phyloP scores from a whole-genome alignment of 2,329 filamentous ascomycete genomes.

The Aspergillus viridinutans region DNA sequence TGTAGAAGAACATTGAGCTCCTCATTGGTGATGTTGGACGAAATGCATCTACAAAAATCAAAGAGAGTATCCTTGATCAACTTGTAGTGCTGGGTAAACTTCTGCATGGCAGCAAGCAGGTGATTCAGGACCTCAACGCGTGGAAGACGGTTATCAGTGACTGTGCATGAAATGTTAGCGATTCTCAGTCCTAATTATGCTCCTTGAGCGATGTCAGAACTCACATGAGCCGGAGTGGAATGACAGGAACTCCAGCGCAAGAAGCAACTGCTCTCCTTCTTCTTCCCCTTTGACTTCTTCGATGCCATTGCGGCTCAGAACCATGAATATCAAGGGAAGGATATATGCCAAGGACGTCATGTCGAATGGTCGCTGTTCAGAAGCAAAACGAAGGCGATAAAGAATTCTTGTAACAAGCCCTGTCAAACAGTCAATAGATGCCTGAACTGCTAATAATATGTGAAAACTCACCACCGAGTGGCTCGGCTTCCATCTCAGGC shows the following conservation, averaged over 20 bases:
- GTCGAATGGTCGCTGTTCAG: conserved; percentile 93
- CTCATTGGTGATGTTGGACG: conserved; percentile 67
- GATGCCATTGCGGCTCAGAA: conserved; percentile 76
- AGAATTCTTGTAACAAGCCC: conserved; percentile 78
- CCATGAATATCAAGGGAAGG: conserved; percentile 72
- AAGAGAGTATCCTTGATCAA: conserved; percentile 87
- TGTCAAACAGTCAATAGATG: conserved; percentile 13
- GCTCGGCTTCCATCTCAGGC: conserved; percentile 68
- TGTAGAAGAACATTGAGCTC: conserved; percentile 75
- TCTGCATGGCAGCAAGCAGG: conserved; percentile 78
- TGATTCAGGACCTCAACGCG: conserved; percentile 67
- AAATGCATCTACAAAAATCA: conserved; percentile 78
- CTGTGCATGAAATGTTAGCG: conserved; percentile 19
- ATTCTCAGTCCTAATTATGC: background rate
- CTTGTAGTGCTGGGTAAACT: conserved; percentile 90
- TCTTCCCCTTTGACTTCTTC: conserved; percentile 63
- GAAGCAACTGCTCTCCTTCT: conserved; percentile 80
- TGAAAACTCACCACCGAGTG: conserved; percentile 59
- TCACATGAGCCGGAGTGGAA: conserved; percentile 78
- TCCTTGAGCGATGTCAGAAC: conserved; percentile 14
- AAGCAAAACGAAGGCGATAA: conserved; percentile 83
- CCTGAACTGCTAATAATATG: background rate
- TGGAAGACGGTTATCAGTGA: conserved; percentile 68
- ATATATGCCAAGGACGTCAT: conserved; percentile 82
- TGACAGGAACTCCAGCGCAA: conserved; percentile 81